phyloP scores from a whole-genome alignment of 768 basidiomycete genomes.

The Melanogaster broomeanus region DNA sequence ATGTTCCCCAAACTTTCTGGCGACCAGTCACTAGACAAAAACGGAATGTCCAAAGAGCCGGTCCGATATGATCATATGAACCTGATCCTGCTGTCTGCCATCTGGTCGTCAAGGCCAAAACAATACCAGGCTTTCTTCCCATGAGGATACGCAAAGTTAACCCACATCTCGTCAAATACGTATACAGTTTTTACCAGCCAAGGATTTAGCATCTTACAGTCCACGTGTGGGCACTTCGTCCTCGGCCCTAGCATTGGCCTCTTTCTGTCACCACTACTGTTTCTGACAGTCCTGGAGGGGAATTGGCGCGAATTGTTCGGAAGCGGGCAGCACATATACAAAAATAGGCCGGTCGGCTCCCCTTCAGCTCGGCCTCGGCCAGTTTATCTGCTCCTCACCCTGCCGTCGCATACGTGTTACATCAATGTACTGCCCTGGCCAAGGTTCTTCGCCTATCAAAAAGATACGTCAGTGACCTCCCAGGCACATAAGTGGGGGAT shows the following conservation, averaged over 20 bases:
- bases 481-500: constrained; percentile 1
- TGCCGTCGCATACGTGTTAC: constrained; percentile 60
- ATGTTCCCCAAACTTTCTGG: too few relatives aligned
- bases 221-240: not conserved
- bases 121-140: constrained; percentile 11
- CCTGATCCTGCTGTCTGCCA: constrained; percentile 12
- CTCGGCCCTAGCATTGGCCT: not conserved
- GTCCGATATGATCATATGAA: constrained; percentile 5
- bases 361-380: constrained; percentile 68
- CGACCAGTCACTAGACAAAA: too few relatives aligned
- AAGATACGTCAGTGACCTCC: constrained; percentile 11
- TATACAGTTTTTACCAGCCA: constrained; percentile 2
- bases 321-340: not conserved
- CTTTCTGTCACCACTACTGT: not conserved
- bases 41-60: constrained; percentile 14
- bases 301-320: not conserved
- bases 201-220: not conserved
- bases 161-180: not conserved
- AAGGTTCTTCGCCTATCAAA: constrained; percentile 60
- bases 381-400: constrained; percentile 59
- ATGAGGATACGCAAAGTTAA: constrained; percentile 3
- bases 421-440: constrained; percentile 78
- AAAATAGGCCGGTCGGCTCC: not conserved
- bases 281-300: not conserved
- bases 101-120: constrained; percentile 17